Evolutionary conservation across 2,329 filamentous ascomycete genomes (phyloP), one percentile per base, ranked within the genome.

Genomic region (Neocatenulostroma microsporum): DNA sequence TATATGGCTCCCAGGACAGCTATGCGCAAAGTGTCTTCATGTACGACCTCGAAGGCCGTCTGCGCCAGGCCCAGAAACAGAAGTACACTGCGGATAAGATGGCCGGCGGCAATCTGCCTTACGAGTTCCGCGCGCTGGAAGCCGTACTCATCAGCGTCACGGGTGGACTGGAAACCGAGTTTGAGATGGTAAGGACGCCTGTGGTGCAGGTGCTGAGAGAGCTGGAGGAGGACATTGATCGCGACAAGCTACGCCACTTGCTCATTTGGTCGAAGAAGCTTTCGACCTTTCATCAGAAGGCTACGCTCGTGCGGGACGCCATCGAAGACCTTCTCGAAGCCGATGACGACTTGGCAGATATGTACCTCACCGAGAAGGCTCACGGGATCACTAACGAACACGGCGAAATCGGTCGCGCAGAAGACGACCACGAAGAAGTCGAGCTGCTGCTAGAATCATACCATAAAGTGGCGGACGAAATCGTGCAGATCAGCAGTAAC

Each of bases 371-470:
- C 1, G 91, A 95, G 62, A 89, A 94, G 58, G 73, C 76, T 3
- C 75, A 78, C n/a, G n/a, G 36, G 84, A 88, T 43, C 70, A 82
- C 13, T 68, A 75, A 28, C n/a, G n/a, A n/a, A n/a, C n/a, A n/a
- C n/a, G n/a, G n/a, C n/a, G n/a, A n/a, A n/a, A n/a, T n/a, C n/a
- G n/a, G n/a, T n/a, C 73, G 88, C 36, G 77, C 78, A 36, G 80
- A 87, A 43, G 78, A 94, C 48, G 87, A 95, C 53, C 89, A 96
- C 55, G 91, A 89, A 18, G 91, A 98, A 62, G 84, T 98, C 5
- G 91, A 98, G 65, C 87, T 98, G 79, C 71, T 98, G 32, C 69
- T 98, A 4, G 91, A 98, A 61, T 94, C 87, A 3, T 98, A 98
- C 60, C 86, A 96, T 62, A 96, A 96, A 62, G 82, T 98, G 27